These are phyloP conservation scores for Daldinia concentrica DNA, from an alignment of 495 filamentous ascomycete genomes.

Conservation along the genomic window DNA sequence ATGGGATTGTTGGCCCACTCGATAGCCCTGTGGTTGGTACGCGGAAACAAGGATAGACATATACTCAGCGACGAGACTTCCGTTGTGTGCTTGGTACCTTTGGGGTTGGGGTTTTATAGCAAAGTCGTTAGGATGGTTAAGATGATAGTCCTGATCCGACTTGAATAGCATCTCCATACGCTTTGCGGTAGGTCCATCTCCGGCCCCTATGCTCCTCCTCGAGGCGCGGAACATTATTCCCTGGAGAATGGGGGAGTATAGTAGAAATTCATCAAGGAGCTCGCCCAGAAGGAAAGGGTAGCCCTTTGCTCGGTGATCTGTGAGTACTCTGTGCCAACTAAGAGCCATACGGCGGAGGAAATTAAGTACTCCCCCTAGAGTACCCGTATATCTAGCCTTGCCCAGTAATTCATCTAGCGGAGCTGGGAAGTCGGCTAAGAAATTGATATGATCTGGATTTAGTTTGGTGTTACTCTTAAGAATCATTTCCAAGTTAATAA, in stretches of 20 bases:
- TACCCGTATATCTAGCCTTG: slow-evolving; percentile 14
- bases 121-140: slow-evolving; percentile 19
- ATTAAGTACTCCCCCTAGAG: slow-evolving; percentile 45
- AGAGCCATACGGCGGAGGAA: slow-evolving; percentile 50
- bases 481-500: slow-evolving; percentile 50
- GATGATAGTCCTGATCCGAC: slow-evolving; percentile 46
- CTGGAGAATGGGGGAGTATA: slow-evolving; percentile 66
- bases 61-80: not conserved
- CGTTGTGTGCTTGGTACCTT: slow-evolving; percentile 31
- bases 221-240: slow-evolving; percentile 67
- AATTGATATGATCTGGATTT: slow-evolving; percentile 52
- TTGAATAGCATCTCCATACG: slow-evolving; percentile 52
- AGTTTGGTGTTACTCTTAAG: slow-evolving; percentile 55
- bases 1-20: not conserved
- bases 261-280: slow-evolving; percentile 57
- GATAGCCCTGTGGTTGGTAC: not conserved
- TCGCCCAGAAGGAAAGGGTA: slow-evolving; percentile 72
- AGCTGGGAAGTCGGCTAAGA: slow-evolving; percentile 63
- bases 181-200: slow-evolving; percentile 38
- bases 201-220: slow-evolving; percentile 50
- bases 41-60: not conserved
- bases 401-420: slow-evolving; percentile 45
- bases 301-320: slow-evolving; percentile 19
- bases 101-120: not conserved
- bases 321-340: slow-evolving; percentile 32